These are phyloP conservation scores for Tylopilus balloui DNA, from an alignment of 768 basidiomycete species.

Conservation along the genomic window DNA sequence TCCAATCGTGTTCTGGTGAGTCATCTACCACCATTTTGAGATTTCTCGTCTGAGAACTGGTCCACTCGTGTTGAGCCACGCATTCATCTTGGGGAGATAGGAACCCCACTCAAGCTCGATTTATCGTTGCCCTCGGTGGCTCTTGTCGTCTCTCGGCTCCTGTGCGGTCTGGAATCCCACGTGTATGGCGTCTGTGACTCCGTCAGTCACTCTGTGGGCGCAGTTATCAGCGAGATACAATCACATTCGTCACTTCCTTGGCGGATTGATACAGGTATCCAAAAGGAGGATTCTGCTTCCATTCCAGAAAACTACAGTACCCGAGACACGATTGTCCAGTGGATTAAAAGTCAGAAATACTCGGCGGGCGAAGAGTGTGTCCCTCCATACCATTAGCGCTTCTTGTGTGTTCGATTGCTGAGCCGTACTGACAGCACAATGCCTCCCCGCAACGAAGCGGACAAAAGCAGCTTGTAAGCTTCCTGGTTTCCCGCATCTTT, in stretches of 20 bases:
- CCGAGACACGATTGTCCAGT: constrained; percentile 1
- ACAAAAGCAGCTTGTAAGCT: not conserved
- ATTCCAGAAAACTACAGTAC: not conserved
- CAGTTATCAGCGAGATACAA: not conserved
- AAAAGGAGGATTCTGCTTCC: not conserved
- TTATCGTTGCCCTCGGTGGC: constrained; percentile 4
- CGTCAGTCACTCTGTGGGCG: not conserved
- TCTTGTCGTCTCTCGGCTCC: not conserved
- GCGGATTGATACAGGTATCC: constrained; percentile 10
- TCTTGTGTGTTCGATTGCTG: too few relatives aligned
- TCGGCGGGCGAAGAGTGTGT: not conserved
- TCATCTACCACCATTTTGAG: not conserved
- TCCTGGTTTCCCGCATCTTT: not conserved
- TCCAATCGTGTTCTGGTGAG: constrained; percentile 2
- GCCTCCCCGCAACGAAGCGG: not conserved
- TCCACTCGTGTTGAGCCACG: not conserved
- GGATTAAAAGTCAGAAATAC: not conserved
- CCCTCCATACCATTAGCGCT: not conserved
- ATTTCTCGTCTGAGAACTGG: not conserved
- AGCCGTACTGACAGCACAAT: not conserved
- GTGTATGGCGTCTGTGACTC: not conserved
- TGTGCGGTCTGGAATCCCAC: not conserved
- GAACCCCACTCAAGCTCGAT: not conserved
- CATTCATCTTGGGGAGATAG: constrained; percentile 1
- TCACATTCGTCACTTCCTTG: not conserved